These are phyloP conservation scores for Aquanectria penicillioides DNA, from an alignment of 2,329 filamentous ascomycete genomes.

Conservation along the genomic window DNA sequence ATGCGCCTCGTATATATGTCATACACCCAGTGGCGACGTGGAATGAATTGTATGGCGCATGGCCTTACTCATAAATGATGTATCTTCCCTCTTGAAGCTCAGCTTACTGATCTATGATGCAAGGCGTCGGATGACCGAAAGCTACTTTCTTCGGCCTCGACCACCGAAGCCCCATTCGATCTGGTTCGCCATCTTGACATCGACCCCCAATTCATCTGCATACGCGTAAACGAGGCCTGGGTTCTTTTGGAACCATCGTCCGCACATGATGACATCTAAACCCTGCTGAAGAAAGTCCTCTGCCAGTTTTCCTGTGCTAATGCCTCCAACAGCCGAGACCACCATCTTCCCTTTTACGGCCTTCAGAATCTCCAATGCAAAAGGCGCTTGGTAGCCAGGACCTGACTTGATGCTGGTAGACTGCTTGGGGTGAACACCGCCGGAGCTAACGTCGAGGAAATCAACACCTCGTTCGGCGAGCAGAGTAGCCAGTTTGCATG, in stretches of 20 bases:
- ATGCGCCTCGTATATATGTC: not conserved
- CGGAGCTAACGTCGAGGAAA: conserved; percentile 74
- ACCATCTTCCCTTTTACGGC: conserved; percentile 58
- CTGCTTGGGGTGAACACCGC: conserved; percentile 66
- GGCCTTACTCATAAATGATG: too few relatives aligned
- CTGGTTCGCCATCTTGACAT: conserved; percentile 58
- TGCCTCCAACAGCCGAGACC: conserved; percentile 54
- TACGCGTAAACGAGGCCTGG: conserved; percentile 60
- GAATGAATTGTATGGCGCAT: not conserved
- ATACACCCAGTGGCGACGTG: not conserved
- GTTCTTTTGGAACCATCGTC: conserved; percentile 63
- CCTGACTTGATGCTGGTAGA: conserved; percentile 54
- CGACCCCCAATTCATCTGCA: conserved; percentile 58
- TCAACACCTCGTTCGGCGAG: conserved; percentile 68
- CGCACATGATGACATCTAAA: conserved; percentile 57
- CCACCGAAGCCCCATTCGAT: conserved; percentile 14
- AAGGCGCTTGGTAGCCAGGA: conserved; percentile 72
- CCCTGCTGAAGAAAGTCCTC: conserved; percentile 54
- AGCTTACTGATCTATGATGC: not conserved
- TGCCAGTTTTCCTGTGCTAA: conserved; percentile 48
- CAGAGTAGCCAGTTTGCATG: conserved; percentile 4
- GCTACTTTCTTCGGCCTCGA: conserved; percentile 8
- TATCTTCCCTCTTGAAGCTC: too few relatives aligned
- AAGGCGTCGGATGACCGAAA: not conserved
- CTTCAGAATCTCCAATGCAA: conserved; percentile 64